Percentiles rank a stretch among this genome's conserved stretches.
Conservation (phyloP, 768 basidiomycete genomes). For the Suillus fuscotomentosus region DNA sequence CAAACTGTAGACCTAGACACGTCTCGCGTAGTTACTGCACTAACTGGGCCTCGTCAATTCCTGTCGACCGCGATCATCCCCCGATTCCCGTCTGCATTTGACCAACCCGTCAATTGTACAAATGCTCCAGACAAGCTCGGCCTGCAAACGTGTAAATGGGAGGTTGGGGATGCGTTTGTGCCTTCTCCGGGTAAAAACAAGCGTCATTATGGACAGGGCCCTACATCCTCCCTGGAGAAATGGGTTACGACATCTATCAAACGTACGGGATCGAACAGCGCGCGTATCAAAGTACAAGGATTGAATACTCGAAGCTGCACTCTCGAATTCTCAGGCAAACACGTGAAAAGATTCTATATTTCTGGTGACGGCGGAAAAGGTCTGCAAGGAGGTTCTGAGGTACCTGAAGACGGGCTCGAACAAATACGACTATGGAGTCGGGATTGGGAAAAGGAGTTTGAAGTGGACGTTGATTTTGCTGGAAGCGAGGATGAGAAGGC, state of each 20-base stretch:
- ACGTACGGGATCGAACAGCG: slow-evolving; percentile 42
- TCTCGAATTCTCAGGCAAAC: slow-evolving; percentile 51
- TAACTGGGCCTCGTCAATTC: slow-evolving; percentile 46
- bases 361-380: slow-evolving; percentile 31
- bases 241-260: slow-evolving; percentile 47
- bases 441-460: slow-evolving; percentile 52
- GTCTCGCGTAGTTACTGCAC: slow-evolving; percentile 36
- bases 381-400: slow-evolving; percentile 42
- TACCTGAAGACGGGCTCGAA: slow-evolving; percentile 34
- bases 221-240: neutral
- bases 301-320: slow-evolving; percentile 63
- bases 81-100: slow-evolving; percentile 50
- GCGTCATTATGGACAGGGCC: neutral
- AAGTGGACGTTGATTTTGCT: slow-evolving; percentile 53
- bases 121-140: slow-evolving; percentile 30
- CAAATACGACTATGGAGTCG: slow-evolving; percentile 60
- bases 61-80: slow-evolving; percentile 43
- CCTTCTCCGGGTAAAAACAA: slow-evolving; percentile 38
- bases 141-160: slow-evolving; percentile 51
- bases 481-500: slow-evolving; percentile 15
- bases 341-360: slow-evolving; percentile 43
- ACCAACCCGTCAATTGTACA: slow-evolving; percentile 33
- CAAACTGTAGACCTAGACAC: slow-evolving; percentile 52
- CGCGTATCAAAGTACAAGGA: slow-evolving; percentile 51
- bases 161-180: slow-evolving; percentile 28